Evolutionary conservation across 345 rosid genomes (phyloP).

Genomic region (Eucalyptus regnans): DNA sequence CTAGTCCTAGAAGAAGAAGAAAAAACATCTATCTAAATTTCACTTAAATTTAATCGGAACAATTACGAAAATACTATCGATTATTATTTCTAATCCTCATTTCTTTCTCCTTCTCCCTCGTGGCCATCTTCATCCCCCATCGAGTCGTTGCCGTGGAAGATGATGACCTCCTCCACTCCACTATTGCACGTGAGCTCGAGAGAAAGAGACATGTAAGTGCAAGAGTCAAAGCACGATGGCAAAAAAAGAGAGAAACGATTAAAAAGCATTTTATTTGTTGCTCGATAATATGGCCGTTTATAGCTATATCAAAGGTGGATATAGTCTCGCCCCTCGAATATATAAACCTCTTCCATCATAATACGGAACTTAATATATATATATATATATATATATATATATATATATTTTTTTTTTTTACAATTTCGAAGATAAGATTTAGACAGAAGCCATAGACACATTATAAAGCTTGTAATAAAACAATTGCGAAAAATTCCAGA

Average conservation of each 20-base stretch:
- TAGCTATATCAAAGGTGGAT: neutral
- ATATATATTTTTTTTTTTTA: too few species aligned
- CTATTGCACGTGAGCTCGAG: neutral
- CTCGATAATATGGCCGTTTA: neutral
- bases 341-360: too few species aligned
- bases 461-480: neutral
- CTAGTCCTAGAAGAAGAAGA: neutral
- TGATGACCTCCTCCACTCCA: neutral
- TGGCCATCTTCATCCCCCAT: neutral
- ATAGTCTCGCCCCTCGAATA: fast-evolving
- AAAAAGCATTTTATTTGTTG: fast-evolving
- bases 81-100: neutral
- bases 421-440: neutral
- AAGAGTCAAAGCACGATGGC: too few species aligned
- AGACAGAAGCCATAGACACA: neutral
- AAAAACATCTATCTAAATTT: too few species aligned
- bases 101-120: neutral
- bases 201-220: neutral
- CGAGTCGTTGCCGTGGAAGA: neutral
- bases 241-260: neutral
- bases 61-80: too few species aligned
- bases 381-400: too few species aligned
- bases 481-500: neutral
- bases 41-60: too few species aligned
- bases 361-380: too few species aligned